Base-by-base conservation (phyloP, 2,329 filamentous ascomycete species). In the Paraphaeosphaeria sporulosa region DNA sequence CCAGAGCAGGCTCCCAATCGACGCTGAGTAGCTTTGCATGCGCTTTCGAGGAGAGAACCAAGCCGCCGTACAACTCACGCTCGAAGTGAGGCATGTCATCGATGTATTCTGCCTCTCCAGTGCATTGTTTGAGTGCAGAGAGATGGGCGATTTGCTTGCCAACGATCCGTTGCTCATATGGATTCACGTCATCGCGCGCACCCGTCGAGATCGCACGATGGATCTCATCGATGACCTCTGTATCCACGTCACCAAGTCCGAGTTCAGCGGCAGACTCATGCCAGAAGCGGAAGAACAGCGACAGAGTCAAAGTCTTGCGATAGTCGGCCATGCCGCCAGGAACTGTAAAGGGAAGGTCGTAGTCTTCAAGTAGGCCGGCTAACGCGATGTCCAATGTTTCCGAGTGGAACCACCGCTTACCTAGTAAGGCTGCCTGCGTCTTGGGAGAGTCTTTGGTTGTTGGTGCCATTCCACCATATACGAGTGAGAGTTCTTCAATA, bases 211-310 rank as follows among this genome's bases (percentile, higher is more conserved):
- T 88, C 4, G 87, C 88, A 60, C 94, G 84, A 71, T 96, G 91
- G 48, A 98, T 90, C 73, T 97, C 94, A 1, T 87, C 84, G 27
- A 94, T 85, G 0, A 89, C 91, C 65, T 96, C 88, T 52, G 84
- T 80, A 70, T 96, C 93, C 34, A 88, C 73, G 9, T 84, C 81
- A 1, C 80, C 76, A 10, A 84, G 42, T 80, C 69, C 81, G 1
- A 95, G 76, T 17, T 85, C 85, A 0, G 87, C 84, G 38, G 96
- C 83, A 0, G 94, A 86, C 60, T 98, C 94, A 70, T 98, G 91
- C 76, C 96, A 97, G 78, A 97, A 98, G n/a, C 93, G 88, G 78
- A 97, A 97, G 79, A 98, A 98, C 80, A 98, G 94, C 0, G 93
- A 91, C 53, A 97, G 82, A 0, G 94, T 93, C 12, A 98, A 81